Conservation (phyloP, 1,139 yeast genomes). For the Geotrichum klebahnii region DNA sequence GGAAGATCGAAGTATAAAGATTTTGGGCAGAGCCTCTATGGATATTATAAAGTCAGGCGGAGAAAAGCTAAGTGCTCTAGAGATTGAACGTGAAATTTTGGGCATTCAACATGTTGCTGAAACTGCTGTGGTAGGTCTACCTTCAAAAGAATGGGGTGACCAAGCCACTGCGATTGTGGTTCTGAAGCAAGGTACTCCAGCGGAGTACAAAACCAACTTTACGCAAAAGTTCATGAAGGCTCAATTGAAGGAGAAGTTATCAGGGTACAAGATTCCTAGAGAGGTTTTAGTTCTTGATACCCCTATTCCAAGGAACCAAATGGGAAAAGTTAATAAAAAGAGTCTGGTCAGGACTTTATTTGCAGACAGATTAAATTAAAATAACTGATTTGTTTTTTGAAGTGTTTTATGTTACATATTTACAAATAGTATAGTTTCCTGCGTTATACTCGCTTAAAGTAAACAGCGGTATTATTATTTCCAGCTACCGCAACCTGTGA, state of each 20-base stretch:
- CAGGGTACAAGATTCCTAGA: slow-evolving; percentile 38
- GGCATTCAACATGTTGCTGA: slow-evolving; percentile 35
- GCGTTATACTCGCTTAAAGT: slow-evolving; percentile 34
- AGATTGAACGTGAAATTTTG: slow-evolving; percentile 40
- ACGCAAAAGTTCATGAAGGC: slow-evolving; percentile 30
- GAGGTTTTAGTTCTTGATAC: slow-evolving; percentile 22
- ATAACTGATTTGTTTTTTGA: background rate
- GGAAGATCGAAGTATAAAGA: slow-evolving; percentile 32
- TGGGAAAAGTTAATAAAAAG: slow-evolving; percentile 40
- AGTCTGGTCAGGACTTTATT: slow-evolving; percentile 30
- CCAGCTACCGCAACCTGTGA: slow-evolving; percentile 65
- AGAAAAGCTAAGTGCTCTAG: slow-evolving; percentile 40
- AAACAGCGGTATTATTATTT: slow-evolving; percentile 58
- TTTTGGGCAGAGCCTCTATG: slow-evolving; percentile 41
- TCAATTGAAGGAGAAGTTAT: slow-evolving; percentile 30
- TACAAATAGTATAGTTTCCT: background rate
- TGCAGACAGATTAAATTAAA: background rate
- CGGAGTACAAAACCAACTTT: slow-evolving; percentile 18
- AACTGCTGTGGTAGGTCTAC: slow-evolving; percentile 39
- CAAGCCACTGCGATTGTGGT: slow-evolving; percentile 38
- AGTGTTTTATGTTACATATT: background rate
- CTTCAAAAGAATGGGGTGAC: slow-evolving; percentile 40
- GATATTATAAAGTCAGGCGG: slow-evolving; percentile 42
- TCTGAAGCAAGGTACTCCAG: slow-evolving; percentile 23
- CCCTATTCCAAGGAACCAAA: slow-evolving; percentile 37